A percentile compares a stretch with the other conserved stretches of the same genome.
These are phyloP conservation scores for Phyllachora maydis DNA, from an alignment of 2,329 filamentous ascomycete genomes.

Conservation along the genomic window DNA sequence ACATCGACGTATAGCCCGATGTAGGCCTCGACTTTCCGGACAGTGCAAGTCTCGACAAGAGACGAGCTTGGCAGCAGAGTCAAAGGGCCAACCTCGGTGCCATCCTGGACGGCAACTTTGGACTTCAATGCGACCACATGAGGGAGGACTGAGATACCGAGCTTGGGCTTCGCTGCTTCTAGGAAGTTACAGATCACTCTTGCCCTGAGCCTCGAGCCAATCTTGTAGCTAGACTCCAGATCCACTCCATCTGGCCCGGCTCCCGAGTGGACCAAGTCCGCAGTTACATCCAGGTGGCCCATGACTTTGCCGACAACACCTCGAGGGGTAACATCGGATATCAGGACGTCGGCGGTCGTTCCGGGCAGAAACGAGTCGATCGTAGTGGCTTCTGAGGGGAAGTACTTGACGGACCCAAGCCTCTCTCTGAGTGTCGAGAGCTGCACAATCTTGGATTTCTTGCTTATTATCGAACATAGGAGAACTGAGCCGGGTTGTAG, in stretches of 20 bases:
- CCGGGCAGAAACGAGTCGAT: conserved; percentile 84
- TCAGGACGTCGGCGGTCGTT: conserved; percentile 67
- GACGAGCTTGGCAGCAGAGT: conserved; percentile 50
- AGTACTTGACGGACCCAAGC: conserved; percentile 43
- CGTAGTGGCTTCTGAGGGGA: conserved; percentile 57
- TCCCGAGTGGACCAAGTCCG: conserved; percentile 78
- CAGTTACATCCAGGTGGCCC: conserved; percentile 77
- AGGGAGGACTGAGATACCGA: conserved; percentile 77
- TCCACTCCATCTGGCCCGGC: conserved; percentile 47
- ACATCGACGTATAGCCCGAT: conserved; percentile 68
- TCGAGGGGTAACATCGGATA: conserved; percentile 52
- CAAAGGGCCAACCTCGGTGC: conserved; percentile 24
- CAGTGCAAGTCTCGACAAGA: conserved; percentile 55
- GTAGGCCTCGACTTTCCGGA: conserved; percentile 59
- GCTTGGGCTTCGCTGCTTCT: conserved; percentile 54
- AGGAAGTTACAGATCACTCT: conserved; percentile 81
- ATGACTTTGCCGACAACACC: conserved; percentile 84
- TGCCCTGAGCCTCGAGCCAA: conserved; percentile 66
- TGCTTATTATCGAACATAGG: conserved; percentile 60
- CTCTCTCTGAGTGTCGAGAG: conserved; percentile 56
- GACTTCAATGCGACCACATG: conserved; percentile 48
- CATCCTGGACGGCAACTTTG: conserved; percentile 20
- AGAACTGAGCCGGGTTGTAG: conserved; percentile 72
- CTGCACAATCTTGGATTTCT: conserved; percentile 62
- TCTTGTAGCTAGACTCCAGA: conserved; percentile 58